Base-by-base conservation (phyloP, 331 rosid species). In the Phaseolus coccineus region DNA sequence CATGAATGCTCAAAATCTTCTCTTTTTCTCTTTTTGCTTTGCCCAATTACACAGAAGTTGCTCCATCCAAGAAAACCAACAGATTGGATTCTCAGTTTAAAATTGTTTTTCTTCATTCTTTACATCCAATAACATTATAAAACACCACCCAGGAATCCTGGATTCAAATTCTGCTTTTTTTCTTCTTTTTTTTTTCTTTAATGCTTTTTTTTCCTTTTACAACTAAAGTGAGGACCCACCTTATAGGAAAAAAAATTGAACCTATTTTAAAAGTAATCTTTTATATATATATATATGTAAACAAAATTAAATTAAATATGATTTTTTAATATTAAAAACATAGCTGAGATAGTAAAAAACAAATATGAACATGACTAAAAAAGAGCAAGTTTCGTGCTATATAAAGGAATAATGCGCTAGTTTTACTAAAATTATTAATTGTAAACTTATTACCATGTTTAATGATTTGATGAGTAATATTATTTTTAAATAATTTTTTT, bases 31-130 rank as follows among this genome's bases (percentile, higher is more conserved):
- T 53, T 24, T n/a, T 80, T 64, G 14, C 33, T 69, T 78, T 61
- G 53, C 16, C 1, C 13, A 75, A 74, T 83, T 70, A 56, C 55
- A 65, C 22, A 59, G 27, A 53, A 64, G 79, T 79, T 76, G 75
- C 87, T 79, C 55, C 47, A 50, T 64, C 53, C 24, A 74, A 80
- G 56, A 62, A 77, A 75, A 10, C 77, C 75, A 83, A 74, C 73
- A 22, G 0, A 69, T 65, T 37, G 53, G 56, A 35, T 37, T 68
- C 80, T 82, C 55, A 67, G 69, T 77, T 77, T 67, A 6, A 73
- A 83, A 31, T 73, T 64, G 71, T 77, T 56, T 72, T 83, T 69
- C 19, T 68, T 71, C 81, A 80, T 80, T 82, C 75, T 59, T 80
- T 69, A 74, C 77, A 71, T 80, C 65, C 74, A 75, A 71, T 64